Evolutionary conservation across 257 asterid species (phyloP).

Genomic region (Solanum bulbocastanum): DNA sequence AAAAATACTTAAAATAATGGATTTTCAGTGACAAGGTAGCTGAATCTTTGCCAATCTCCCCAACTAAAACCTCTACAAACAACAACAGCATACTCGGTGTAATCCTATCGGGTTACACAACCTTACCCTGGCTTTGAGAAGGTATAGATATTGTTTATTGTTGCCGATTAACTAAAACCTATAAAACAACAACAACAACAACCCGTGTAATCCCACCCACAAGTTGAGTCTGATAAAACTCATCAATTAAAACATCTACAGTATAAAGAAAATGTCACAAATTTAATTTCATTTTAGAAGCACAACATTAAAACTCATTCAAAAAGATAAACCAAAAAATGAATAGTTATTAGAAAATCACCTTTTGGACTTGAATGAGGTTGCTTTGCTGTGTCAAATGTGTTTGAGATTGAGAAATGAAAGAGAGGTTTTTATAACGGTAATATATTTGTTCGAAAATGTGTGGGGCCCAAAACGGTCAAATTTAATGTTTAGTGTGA

Average conservation of each 20-base stretch:
- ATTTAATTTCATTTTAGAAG: not conserved
- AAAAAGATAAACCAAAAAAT: not conserved
- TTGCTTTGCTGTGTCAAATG: not conserved
- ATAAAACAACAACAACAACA: not conserved
- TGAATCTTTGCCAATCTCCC: not conserved
- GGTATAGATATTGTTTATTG: not conserved
- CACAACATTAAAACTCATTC: not conserved
- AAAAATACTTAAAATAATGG: not conserved
- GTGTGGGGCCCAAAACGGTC: slow-evolving; percentile 63
- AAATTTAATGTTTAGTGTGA: slow-evolving; percentile 7
- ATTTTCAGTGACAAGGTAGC: not conserved
- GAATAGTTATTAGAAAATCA: not conserved
- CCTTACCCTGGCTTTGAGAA: not conserved
- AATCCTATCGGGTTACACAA: too few species aligned
- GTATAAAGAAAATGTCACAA: not conserved
- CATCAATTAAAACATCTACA: not conserved
- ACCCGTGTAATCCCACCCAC: too few species aligned
- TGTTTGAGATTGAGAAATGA: not conserved
- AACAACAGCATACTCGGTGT: not conserved
- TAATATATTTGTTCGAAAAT: slow-evolving; percentile 19
- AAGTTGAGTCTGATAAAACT: too few species aligned
- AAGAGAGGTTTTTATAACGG: slow-evolving; percentile 12
- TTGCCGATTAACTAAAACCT: not conserved
- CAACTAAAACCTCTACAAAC: not conserved
- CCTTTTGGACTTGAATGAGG: not conserved